Base-by-base conservation (phyloP, 345 rosid genomes). In the Garcia nutans region DNA sequence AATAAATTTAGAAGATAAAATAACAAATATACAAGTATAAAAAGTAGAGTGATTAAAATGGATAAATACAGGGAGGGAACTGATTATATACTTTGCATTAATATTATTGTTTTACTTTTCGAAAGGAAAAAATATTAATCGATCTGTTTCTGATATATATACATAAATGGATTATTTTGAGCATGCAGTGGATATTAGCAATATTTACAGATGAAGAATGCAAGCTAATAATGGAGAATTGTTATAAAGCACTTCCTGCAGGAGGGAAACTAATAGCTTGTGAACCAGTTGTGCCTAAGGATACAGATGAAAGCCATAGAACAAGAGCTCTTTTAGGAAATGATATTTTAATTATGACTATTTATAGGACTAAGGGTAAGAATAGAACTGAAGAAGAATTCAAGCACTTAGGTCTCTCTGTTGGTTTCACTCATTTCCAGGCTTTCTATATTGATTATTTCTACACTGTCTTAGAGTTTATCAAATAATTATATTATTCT, bases 231-330 rank as follows among this genome's bases (percentile, higher is more conserved):
- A 79, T 94, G 92, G 88, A 88, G 75, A 94, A 90, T 57, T 94
- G 98, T 77, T 92, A 77, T 85, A 88, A 94, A 69, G 88, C 94
- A 49, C 88, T 92, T 44, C 97, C 95, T 0, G 72, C 2, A 0
- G 97, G 95, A 60, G 98, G 97, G 42, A 94, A 91, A 78, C 73
- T 94, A 78, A 90, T 94, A 1, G 97, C 95, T 1, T 92, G 95
- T 9, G 97, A 92, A 81, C 92, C 97, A 0, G 87, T 92, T 72
- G 62, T 91, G 83, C 98, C 98, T 0, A 75, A 86, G 58, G 80
- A 87, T 67, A 83, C 97, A 0, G 94, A 92, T 55, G 89, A 91
- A 17, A 90, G 95, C 70, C 89, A 87, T 47, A 63, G 97, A 77
- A 92, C 95, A 1, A 87, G 97, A 2, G 93, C 98, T 16, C 88